These are phyloP conservation scores for Strigomonas culicis DNA, from an alignment of 208 protist species.

Conservation along the genomic window DNA sequence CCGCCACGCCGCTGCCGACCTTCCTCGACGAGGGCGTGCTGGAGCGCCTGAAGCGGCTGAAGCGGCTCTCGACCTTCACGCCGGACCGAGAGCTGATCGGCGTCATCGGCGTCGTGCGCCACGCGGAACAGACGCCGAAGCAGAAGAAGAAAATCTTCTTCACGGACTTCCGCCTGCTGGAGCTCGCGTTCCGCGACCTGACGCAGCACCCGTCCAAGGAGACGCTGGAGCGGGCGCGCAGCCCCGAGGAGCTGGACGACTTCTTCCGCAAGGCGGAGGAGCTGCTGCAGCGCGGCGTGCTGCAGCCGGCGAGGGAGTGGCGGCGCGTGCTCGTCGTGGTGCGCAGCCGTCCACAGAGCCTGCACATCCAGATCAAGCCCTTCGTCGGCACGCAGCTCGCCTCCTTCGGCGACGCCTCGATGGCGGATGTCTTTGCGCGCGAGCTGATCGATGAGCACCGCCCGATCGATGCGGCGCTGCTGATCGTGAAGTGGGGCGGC, in stretches of 20 bases:
- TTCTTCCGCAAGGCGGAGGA: slow-evolving; percentile 20
- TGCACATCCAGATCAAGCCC: slow-evolving; percentile 42
- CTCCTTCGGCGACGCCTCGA: slow-evolving; percentile 22
- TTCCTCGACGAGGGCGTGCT: slow-evolving; percentile 16
- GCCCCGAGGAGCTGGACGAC: slow-evolving; percentile 14
- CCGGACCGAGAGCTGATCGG: slow-evolving; percentile 45
- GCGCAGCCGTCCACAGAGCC: slow-evolving; percentile 27
- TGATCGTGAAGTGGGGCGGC: slow-evolving; percentile 64
- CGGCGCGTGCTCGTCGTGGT: slow-evolving; percentile 33
- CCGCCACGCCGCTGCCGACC: background rate
- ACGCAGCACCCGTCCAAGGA: background rate
- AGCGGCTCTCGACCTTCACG: slow-evolving; percentile 38
- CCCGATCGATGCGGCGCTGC: slow-evolving; percentile 18
- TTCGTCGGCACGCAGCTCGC: slow-evolving; percentile 12
- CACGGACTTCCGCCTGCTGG: slow-evolving; percentile 24
- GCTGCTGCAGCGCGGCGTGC: slow-evolving; percentile 12
- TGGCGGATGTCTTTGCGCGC: background rate
- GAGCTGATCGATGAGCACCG: background rate
- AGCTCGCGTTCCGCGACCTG: slow-evolving; percentile 15
- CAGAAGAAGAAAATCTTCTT: slow-evolving; percentile 58
- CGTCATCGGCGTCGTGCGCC: slow-evolving; percentile 43
- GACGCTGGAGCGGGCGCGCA: slow-evolving; percentile 13
- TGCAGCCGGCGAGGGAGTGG: slow-evolving; percentile 13
- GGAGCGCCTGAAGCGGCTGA: slow-evolving; percentile 26
- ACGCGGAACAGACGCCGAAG: slow-evolving; percentile 52